These are phyloP conservation scores for Colletotrichum godetiae DNA, from an alignment of 2,329 filamentous ascomycete genomes.

Conservation along the genomic window DNA sequence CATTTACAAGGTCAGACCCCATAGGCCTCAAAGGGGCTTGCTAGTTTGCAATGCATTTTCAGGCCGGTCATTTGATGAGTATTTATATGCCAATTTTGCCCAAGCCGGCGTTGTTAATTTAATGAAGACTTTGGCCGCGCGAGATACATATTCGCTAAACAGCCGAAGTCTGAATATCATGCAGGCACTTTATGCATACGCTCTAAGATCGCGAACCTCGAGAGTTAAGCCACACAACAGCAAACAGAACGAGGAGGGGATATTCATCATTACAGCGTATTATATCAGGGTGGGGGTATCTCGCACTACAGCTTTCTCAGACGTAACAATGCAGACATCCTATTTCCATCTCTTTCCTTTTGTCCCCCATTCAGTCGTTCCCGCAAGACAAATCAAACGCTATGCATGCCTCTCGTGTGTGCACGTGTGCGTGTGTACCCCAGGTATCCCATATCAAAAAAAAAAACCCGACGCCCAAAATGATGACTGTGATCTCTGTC, in stretches of 20 bases:
- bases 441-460: not conserved
- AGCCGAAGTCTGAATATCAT: not conserved
- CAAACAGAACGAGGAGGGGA: not conserved
- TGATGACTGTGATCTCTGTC: not conserved
- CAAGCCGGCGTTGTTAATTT: not conserved
- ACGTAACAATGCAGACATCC: conserved; percentile 25
- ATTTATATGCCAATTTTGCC: not conserved
- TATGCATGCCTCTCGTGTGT: conserved; percentile 25
- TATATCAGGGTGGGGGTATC: conserved; percentile 30
- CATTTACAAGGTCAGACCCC: conserved; percentile 8
- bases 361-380: not conserved
- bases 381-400: conserved; percentile 26
- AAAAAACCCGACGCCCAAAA: conserved; percentile 11
- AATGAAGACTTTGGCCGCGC: not conserved
- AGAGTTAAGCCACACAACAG: not conserved
- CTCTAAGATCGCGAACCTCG: not conserved
- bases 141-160: not conserved
- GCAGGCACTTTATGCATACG: not conserved
- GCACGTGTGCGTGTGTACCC: not conserved
- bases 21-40: not conserved
- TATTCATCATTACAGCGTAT: conserved; percentile 8
- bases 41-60: not conserved
- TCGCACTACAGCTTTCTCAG: conserved; percentile 16
- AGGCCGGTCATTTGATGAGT: not conserved
- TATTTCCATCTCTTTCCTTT: not conserved